phyloP scores from a whole-genome alignment of 2,329 filamentous ascomycete species.

The Arthrobotrys megalospora region DNA sequence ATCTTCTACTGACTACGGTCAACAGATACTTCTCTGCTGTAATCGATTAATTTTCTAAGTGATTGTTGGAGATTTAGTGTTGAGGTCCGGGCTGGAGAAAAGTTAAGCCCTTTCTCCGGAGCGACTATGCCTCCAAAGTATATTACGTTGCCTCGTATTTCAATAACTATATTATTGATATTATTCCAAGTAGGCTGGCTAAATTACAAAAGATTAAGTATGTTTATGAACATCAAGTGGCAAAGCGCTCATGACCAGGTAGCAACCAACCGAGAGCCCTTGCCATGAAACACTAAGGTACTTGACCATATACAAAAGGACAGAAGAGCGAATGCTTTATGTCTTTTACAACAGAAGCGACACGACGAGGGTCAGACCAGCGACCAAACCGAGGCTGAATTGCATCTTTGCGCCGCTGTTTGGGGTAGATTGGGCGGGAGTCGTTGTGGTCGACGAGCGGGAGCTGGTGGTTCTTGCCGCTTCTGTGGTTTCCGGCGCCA shows the following conservation, averaged over 20 bases:
- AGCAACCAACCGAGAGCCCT: too few relatives aligned
- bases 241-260: too few relatives aligned
- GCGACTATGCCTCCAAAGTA: too few relatives aligned
- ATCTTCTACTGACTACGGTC: too few relatives aligned
- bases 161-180: not conserved
- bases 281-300: too few relatives aligned
- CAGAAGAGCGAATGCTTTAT: too few relatives aligned
- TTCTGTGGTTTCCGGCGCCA: slow-evolving; percentile 3
- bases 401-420: slow-evolving; percentile 30
- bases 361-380: not conserved
- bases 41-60: too few relatives aligned
- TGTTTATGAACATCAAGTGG: not conserved
- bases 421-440: slow-evolving; percentile 7
- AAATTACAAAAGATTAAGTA: not conserved
- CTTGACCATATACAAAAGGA: too few relatives aligned
- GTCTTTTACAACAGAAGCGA: slow-evolving; percentile 14
- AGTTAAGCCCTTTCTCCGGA: too few relatives aligned
- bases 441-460: slow-evolving; percentile 9
- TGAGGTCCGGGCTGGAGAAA: too few relatives aligned
- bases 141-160: not conserved
- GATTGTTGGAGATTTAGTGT: not conserved
- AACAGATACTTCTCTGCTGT: too few relatives aligned
- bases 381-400: slow-evolving; percentile 16
- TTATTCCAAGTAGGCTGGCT: not conserved
- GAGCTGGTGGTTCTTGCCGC: not conserved